These are phyloP conservation scores for Ganoderma multipileum DNA, from an alignment of 1,284 basidiomycete species.

Conservation along the genomic window DNA sequence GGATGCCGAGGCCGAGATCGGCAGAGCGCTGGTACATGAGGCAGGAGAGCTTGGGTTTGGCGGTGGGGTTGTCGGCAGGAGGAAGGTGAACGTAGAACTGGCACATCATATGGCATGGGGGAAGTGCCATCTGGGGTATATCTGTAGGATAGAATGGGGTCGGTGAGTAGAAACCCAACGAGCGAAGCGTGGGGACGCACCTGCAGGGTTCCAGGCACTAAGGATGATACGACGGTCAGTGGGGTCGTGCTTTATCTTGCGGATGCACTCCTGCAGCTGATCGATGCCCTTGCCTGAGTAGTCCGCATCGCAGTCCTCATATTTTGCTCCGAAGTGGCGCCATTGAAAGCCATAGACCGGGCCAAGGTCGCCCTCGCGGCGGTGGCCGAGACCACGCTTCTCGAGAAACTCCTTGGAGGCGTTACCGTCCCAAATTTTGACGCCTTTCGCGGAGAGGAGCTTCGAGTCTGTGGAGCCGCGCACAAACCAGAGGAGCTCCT, in stretches of 20 bases:
- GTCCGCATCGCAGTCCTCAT: constrained; percentile 82
- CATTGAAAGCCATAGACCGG: constrained; percentile 99
- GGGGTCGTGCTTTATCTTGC: constrained; percentile 92
- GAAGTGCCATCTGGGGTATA: constrained; percentile 93
- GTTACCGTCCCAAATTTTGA: constrained; percentile 99
- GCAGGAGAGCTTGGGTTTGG: constrained; percentile 84
- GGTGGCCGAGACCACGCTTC: constrained; percentile 80
- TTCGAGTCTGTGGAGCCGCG: constrained; percentile 86
- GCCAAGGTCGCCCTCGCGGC: constrained; percentile 93
- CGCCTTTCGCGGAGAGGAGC: constrained; percentile 80
- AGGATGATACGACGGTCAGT: constrained; percentile 97
- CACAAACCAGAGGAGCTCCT: constrained; percentile 97
- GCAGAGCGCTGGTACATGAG: constrained; percentile 99
- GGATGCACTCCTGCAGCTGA: constrained; percentile 88
- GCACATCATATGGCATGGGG: constrained; percentile 98
- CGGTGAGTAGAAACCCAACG: not conserved
- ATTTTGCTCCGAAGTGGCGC: constrained; percentile 96
- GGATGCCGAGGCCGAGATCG: constrained; percentile 95
- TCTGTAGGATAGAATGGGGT: constrained; percentile 54
- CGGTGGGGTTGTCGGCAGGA: constrained; percentile 50
- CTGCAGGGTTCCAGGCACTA: constrained; percentile 97
- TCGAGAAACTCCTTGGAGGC: constrained; percentile 90
- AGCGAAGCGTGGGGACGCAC: constrained; percentile 50
- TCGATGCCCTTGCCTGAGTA: constrained; percentile 94
- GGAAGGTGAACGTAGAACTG: constrained; percentile 97